Evolutionary conservation across 23 red algal species (phyloP), one percentile per base, ranked within the genome.

Genomic region (Gracilaria caudata): DNA sequence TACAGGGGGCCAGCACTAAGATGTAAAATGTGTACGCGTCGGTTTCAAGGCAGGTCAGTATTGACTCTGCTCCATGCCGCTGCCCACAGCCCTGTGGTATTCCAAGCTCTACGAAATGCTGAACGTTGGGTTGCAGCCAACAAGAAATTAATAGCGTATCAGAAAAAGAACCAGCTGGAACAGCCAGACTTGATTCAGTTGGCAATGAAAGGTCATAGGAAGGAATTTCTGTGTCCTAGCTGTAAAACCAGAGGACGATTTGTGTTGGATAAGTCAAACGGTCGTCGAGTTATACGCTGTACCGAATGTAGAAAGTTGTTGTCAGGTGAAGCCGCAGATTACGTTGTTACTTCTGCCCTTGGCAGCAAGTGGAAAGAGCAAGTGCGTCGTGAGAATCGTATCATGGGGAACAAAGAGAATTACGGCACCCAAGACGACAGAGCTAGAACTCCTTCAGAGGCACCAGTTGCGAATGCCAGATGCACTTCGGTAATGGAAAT

Each of bases 311-410:
- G 26, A 61, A 61, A n/a, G 26, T 26, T 29, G 4, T 16, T 26
- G 19, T 29, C 57, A n/a, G 57, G 57, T n/a, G 57, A 61, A 26
- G 57, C 57, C 26, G 57, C 57, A 26, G 57, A 61, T 61, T 61
- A n/a, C 26, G 57, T 61, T 4, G 26, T 61, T 5, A 61, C 7
- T 61, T 26, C 20, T 26, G 57, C 57, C 7, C 26, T 61, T n/a
- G 57, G 57, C 17, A 61, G 7, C 4, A 29, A 61, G n/a, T 61
- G 57, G 57, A n/a, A 61, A 61, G 26, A 61, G 26, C 57, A 61
- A 16, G 19, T 61, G 7, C 20, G 4, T 61, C 57, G 57, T 61
- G 57, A 29, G 57, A 26, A 61, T 61, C 5, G 19, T 61, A 20
- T 16, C 17, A n/a, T 61, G 19, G 19, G 43, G 43, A 45, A 11